phyloP scores from a whole-genome alignment of 2,329 filamentous ascomycete genomes.

The Scytalidium sp. region DNA sequence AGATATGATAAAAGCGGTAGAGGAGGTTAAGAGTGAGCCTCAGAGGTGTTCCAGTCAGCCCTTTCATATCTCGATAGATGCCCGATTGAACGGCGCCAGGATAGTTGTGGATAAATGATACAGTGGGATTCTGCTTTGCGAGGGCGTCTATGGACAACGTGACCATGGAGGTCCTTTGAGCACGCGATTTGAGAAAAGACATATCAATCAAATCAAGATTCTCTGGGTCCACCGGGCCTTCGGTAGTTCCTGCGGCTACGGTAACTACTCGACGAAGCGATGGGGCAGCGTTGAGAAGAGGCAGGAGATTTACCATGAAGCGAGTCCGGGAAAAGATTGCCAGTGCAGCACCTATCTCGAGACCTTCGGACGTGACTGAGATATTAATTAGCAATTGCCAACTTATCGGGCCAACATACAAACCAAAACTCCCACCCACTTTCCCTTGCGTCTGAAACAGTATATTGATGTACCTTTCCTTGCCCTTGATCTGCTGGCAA shows the following conservation, averaged over 20 bases:
- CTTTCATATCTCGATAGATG: conserved; percentile 18
- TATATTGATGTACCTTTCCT: conserved; percentile 49
- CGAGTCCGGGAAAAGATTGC: conserved; percentile 54
- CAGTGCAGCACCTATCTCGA: conserved; percentile 46
- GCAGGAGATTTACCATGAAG: conserved; percentile 53
- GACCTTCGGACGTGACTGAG: conserved; percentile 52
- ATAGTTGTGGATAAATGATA: conserved; percentile 45
- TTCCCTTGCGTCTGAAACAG: conserved; percentile 49
- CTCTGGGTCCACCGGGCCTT: conserved; percentile 42
- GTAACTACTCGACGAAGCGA: conserved; percentile 48
- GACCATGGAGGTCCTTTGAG: conserved; percentile 32
- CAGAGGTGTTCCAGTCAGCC: conserved; percentile 6
- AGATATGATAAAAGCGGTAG: neutral
- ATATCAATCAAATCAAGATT: conserved; percentile 37
- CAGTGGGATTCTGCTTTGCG: conserved; percentile 38
- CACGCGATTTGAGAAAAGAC: conserved; percentile 28
- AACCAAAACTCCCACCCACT: conserved; percentile 20
- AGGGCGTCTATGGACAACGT: conserved; percentile 35
- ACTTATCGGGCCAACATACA: neutral
- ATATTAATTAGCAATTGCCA: neutral
- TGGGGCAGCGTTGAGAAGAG: conserved; percentile 43
- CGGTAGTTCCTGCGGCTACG: conserved; percentile 47
- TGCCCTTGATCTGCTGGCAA: conserved; percentile 43
- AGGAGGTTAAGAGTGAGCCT: neutral
- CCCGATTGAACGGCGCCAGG: conserved; percentile 36